Conservation (phyloP, 2,329 filamentous ascomycete species). For the Daldinia eschscholtzii region DNA sequence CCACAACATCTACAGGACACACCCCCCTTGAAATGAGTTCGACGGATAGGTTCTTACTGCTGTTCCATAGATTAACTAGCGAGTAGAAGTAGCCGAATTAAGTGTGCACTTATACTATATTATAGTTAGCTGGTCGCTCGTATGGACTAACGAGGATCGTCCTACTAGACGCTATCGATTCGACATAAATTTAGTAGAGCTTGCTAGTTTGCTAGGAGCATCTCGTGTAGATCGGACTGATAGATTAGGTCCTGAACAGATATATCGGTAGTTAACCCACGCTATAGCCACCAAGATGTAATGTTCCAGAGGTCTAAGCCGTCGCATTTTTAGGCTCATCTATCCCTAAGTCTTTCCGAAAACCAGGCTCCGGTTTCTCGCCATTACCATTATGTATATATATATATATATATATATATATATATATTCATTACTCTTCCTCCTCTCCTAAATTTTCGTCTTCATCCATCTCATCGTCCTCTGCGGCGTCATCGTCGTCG, state of each 20-base stretch:
- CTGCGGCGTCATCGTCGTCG: conserved; percentile 60
- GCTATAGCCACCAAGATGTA: not conserved
- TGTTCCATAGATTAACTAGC: not conserved
- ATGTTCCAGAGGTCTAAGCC: not conserved
- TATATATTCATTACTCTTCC: conserved; percentile 12
- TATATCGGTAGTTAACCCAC: not conserved
- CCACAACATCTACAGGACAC: conserved; percentile 31
- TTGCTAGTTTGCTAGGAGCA: not conserved
- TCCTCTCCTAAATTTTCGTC: conserved; percentile 56
- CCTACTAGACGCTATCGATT: not conserved
- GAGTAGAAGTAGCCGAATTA: not conserved
- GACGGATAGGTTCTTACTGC: not conserved
- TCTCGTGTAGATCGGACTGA: not conserved
- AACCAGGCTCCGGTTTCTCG: not conserved
- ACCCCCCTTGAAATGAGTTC: conserved; percentile 22
- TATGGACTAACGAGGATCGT: not conserved
- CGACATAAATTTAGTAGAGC: not conserved
- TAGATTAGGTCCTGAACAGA: not conserved
- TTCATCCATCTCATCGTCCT: conserved; percentile 58
- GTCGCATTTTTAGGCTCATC: conserved; percentile 3
- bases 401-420: not conserved
- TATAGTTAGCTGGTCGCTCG: not conserved
- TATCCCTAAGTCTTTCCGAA: not conserved
- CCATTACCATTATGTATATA: conserved; percentile 2
- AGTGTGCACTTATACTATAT: not conserved